Evolutionary conservation across 495 filamentous ascomycete genomes (phyloP), one percentile per base, ranked within the genome.

Genomic region (Tuber indicum): DNA sequence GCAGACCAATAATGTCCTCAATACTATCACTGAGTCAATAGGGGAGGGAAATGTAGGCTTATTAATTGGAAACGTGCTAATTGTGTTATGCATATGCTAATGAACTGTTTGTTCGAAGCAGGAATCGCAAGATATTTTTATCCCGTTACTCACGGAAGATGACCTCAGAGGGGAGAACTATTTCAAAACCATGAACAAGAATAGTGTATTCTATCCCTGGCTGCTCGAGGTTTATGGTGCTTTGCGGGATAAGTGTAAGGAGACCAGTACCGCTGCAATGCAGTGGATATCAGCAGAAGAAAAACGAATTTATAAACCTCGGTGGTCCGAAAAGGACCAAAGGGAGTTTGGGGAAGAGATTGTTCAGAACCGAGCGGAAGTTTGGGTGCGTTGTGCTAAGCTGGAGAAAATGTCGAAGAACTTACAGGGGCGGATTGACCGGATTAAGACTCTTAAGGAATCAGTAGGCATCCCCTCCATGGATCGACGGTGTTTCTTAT

Each of bases 121-220:
- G 23, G 42, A 72, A 45, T 23, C 39, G 14, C 39, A 72, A 45
- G 21, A n/a, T 42, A 32, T 41, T 42, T 72, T 41, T 21, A 72
- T 1, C 32, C 32, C 32, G 16, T 12, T 72, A 7, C 71, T 72
- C 14, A 72, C 16, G 12, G 71, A n/a, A n/a, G 44, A 46, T 46
- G 23, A 7, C 9, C 49, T 72, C 71, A 72, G 71, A 43, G 36
- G 36, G 12, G 71, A 72, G 26, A 43, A 72, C 36, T 72, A 72
- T 36, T 43, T 72, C 44, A 43, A 42, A 43, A 72, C 71, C 71
- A 72, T 72, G 36, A 72, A 72, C 6, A 72, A 43, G 16, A n/a
- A 72, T 9, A 72, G 36, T 23, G 26, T 32, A 6, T 72, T 43
- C n/a, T 72, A 72, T 43, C 71, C 71, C 23, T 72, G 71, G 71